phyloP scores from a whole-genome alignment of 2,329 filamentous ascomycete genomes.

The Botrytis cinerea region DNA sequence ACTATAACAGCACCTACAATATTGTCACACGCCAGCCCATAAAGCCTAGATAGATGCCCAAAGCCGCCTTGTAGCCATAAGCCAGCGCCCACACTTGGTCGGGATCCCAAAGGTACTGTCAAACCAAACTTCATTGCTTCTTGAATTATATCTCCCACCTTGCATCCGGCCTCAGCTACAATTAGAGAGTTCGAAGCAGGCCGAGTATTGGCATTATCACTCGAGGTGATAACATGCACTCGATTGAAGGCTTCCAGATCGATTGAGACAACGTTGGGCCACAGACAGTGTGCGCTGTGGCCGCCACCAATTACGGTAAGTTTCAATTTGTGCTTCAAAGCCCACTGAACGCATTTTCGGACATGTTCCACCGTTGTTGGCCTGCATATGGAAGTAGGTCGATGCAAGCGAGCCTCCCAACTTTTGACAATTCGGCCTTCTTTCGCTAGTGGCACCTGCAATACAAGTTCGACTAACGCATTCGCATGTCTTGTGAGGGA shows the following conservation, averaged over 20 bases:
- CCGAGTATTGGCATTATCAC: conserved; percentile 28
- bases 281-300: conserved; percentile 61
- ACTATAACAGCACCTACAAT: conserved; percentile 63
- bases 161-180: conserved; percentile 58
- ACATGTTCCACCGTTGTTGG: conserved; percentile 53
- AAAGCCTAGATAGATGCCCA: conserved; percentile 43
- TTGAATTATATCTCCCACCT: conserved; percentile 53
- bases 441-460: conserved; percentile 42
- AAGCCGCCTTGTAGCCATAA: conserved; percentile 67
- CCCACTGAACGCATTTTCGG: conserved; percentile 59
- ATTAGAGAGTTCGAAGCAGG: conserved; percentile 44
- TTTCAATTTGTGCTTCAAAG: conserved; percentile 47
- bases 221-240: conserved; percentile 47
- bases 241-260: conserved; percentile 60
- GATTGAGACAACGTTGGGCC: conserved; percentile 54
- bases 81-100: conserved; percentile 64
- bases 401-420: conserved; percentile 49
- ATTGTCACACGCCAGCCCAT: conserved; percentile 60
- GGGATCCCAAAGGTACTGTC: conserved; percentile 59
- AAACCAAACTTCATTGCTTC: conserved; percentile 48
- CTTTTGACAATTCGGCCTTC: conserved; percentile 50
- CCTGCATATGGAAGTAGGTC: conserved; percentile 48
- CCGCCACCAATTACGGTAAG: conserved; percentile 59
- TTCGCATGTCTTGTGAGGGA: conserved; percentile 52
- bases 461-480: conserved; percentile 47